Evolutionary conservation across 2,329 filamentous ascomycete species (phyloP).

Genomic region (Colletotrichum kahawae): DNA sequence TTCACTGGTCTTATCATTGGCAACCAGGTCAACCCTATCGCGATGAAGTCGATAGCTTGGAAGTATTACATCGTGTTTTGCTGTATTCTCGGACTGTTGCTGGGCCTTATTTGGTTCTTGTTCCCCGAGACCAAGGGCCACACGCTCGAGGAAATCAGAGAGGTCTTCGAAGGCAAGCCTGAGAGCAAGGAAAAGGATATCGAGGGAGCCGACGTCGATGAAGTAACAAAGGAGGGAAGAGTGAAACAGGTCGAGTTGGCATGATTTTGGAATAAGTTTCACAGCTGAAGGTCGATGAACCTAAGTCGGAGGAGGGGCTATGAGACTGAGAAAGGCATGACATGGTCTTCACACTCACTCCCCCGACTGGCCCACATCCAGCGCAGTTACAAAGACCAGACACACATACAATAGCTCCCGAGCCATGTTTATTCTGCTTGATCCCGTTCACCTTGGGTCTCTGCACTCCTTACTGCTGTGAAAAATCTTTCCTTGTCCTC

Average conservation of each 20-base stretch:
- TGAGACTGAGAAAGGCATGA: not conserved
- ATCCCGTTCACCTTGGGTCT: not conserved
- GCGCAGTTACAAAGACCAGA: not conserved
- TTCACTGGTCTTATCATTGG: slow-evolving; percentile 31
- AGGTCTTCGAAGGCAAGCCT: slow-evolving; percentile 17
- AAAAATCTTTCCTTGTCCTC: not conserved
- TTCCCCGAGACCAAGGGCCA: slow-evolving; percentile 32
- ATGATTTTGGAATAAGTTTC: not conserved
- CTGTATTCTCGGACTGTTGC: slow-evolving; percentile 17
- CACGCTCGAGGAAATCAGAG: slow-evolving; percentile 25
- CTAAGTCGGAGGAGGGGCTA: not conserved
- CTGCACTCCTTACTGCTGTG: not conserved
- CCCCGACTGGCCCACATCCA: not conserved
- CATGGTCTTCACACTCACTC: not conserved
- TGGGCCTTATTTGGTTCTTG: slow-evolving; percentile 27
- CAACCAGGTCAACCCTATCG: slow-evolving; percentile 49
- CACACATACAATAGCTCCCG: not conserved
- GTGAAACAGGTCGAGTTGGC: not conserved
- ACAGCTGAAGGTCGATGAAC: not conserved
- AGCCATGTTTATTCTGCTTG: not conserved
- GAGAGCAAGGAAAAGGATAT: not conserved
- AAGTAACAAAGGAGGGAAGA: not conserved
- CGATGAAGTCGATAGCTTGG: slow-evolving; percentile 34
- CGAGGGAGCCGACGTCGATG: not conserved
- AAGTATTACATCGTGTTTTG: slow-evolving; percentile 28